Evolutionary conservation across 768 basidiomycete species (phyloP).

Genomic region (Hypholoma fasciculare): DNA sequence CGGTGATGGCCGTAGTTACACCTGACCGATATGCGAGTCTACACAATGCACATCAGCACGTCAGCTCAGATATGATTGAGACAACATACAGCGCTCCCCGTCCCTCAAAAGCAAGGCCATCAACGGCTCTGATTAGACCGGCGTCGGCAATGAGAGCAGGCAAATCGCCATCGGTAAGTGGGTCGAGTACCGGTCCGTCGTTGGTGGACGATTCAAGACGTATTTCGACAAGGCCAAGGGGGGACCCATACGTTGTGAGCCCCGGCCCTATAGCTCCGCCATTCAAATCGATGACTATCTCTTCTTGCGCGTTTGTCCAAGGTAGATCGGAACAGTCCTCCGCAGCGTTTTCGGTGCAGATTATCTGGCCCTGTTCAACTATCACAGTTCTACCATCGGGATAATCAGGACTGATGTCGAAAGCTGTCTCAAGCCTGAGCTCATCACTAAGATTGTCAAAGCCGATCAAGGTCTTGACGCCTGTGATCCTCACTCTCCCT

Average conservation of each 20-base stretch:
- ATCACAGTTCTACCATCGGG: slow-evolving; percentile 36
- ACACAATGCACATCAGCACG: not conserved
- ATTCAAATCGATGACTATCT: slow-evolving; percentile 48
- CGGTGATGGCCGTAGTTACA: slow-evolving; percentile 67
- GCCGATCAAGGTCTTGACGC: slow-evolving; percentile 43
- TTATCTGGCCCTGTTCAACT: slow-evolving; percentile 52
- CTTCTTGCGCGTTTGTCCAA: not conserved
- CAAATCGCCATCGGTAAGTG: slow-evolving; percentile 33
- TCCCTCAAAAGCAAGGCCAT: slow-evolving; percentile 57
- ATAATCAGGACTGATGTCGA: slow-evolving; percentile 9
- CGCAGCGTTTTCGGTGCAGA: slow-evolving; percentile 32
- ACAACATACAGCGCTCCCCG: slow-evolving; percentile 48
- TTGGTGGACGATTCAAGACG: slow-evolving; percentile 59
- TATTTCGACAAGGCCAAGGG: slow-evolving; percentile 73
- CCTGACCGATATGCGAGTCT: slow-evolving; percentile 78
- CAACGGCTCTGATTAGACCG: slow-evolving; percentile 58
- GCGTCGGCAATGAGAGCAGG: slow-evolving; percentile 41
- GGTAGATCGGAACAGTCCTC: slow-evolving; percentile 17
- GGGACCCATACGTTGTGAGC: slow-evolving; percentile 56
- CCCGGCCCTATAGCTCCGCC: slow-evolving; percentile 67
- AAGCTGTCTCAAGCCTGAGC: slow-evolving; percentile 15
- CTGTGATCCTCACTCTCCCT: slow-evolving; percentile 49
- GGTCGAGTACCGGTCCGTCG: slow-evolving; percentile 63
- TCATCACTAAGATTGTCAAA: slow-evolving; percentile 19
- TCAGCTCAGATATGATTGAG: slow-evolving; percentile 11